phyloP scores from a whole-genome alignment of 257 asterid genomes.

The Vinca minor region DNA sequence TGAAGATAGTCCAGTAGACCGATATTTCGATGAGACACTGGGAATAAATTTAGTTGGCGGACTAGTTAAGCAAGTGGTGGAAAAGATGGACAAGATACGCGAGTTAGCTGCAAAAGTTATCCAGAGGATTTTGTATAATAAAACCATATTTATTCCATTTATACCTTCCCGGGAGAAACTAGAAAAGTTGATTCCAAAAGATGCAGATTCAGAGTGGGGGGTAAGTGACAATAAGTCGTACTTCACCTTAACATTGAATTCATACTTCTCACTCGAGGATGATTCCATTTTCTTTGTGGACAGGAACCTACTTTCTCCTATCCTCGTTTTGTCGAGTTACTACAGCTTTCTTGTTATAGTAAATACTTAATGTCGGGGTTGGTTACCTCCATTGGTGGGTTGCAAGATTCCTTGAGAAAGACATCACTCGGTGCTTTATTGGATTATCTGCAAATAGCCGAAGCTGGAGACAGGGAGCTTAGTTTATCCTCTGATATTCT shows the following conservation, averaged over 20 bases:
- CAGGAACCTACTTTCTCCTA: conserved; percentile 76
- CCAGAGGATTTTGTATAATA: conserved; percentile 54
- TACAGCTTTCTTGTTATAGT: conserved; percentile 58
- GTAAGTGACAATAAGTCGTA: conserved; percentile 40
- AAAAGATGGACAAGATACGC: conserved; percentile 90
- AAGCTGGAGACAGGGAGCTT: conserved; percentile 40
- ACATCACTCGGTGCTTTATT: conserved; percentile 69
- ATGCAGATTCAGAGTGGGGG: conserved; percentile 61
- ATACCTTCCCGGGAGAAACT: conserved; percentile 61
- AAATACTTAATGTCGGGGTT: conserved; percentile 66
- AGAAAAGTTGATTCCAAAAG: conserved; percentile 50
- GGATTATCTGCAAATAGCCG: conserved; percentile 49
- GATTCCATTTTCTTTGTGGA: conserved; percentile 23
- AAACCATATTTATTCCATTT: conserved; percentile 48
- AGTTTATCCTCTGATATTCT: conserved; percentile 60
- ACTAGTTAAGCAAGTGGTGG: conserved; percentile 78
- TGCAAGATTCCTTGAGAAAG: conserved; percentile 81
- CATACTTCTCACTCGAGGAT: conserved; percentile 12
- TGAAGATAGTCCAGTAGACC: conserved; percentile 18
- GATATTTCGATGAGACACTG: conserved; percentile 49
- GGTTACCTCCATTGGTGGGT: conserved; percentile 83
- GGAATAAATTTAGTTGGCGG: conserved; percentile 62
- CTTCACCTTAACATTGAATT: conserved; percentile 8
- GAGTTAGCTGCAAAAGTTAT: conserved; percentile 79
- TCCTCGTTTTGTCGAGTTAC: conserved; percentile 74